Evolutionary conservation across 257 asterid genomes (phyloP).

Genomic region (Thymus quinquecostatus): DNA sequence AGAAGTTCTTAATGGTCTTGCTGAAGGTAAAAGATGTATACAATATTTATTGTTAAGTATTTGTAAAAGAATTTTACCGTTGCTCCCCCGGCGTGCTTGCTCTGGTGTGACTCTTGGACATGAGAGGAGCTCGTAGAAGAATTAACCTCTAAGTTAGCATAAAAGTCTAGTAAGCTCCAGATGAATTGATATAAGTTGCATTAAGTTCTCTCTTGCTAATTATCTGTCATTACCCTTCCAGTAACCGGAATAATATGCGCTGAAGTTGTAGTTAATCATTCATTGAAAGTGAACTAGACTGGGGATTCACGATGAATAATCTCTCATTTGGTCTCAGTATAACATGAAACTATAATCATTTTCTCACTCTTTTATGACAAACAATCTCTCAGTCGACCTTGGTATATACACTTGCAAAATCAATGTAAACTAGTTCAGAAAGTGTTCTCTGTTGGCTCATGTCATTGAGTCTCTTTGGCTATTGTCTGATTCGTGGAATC

Average conservation of each 20-base stretch:
- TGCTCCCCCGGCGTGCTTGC: conserved; percentile 15
- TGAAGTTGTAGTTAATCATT: conserved; percentile 15
- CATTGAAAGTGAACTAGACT: not conserved
- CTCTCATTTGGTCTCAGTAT: not conserved
- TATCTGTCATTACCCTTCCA: not conserved
- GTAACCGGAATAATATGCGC: conserved; percentile 2
- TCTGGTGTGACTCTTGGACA: conserved; percentile 16
- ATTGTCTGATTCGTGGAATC: conserved; percentile 32
- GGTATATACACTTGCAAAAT: not conserved
- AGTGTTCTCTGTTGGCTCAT: conserved; percentile 26
- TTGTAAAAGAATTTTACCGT: not conserved
- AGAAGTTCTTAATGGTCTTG: conserved; percentile 53
- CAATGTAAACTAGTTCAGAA: not conserved
- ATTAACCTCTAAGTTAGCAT: conserved; percentile 19
- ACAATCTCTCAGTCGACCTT: not conserved
- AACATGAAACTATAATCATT: not conserved
- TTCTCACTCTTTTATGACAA: not conserved
- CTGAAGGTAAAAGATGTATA: conserved; percentile 50
- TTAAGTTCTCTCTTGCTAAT: conserved; percentile 20
- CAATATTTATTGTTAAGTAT: not conserved
- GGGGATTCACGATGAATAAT: conserved; percentile 13
- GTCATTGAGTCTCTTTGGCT: conserved; percentile 16
- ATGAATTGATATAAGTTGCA: conserved; percentile 4
- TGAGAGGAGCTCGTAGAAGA: conserved; percentile 17
- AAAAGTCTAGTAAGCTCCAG: not conserved